Evolutionary conservation across 2,329 filamentous ascomycete species (phyloP).

Genomic region (Penicillium corylophilum): DNA sequence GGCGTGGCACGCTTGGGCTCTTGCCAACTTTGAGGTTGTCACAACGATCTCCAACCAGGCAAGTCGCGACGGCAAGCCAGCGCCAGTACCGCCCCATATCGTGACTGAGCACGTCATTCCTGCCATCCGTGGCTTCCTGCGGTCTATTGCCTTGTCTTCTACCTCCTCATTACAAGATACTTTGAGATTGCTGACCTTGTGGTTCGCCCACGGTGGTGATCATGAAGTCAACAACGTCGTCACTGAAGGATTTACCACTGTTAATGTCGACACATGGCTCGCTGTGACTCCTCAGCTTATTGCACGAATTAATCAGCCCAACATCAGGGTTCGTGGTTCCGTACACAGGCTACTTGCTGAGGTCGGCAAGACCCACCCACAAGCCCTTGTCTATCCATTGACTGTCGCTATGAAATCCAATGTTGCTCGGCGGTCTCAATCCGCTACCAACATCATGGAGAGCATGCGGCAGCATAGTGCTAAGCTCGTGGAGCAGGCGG

Average conservation of each 20-base stretch:
- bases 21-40: slow-evolving; percentile 98
- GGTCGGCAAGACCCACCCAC: slow-evolving; percentile 89
- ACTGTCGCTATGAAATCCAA: slow-evolving; percentile 98
- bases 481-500: slow-evolving; percentile 89
- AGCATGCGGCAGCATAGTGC: slow-evolving; percentile 95
- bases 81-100: slow-evolving; percentile 62
- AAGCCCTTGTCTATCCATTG: slow-evolving; percentile 92
- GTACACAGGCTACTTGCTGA: slow-evolving; percentile 91
- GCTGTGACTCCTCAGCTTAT: slow-evolving; percentile 98
- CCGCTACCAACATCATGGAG: slow-evolving; percentile 92
- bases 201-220: slow-evolving; percentile 91
- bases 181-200: slow-evolving; percentile 84
- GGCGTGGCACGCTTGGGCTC: slow-evolving; percentile 97
- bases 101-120: slow-evolving; percentile 89
- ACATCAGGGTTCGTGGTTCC: slow-evolving; percentile 79
- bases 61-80: slow-evolving; percentile 54
- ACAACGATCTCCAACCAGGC: slow-evolving; percentile 71
- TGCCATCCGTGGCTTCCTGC: slow-evolving; percentile 93
- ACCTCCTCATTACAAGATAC: slow-evolving; percentile 96
- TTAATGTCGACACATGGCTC: slow-evolving; percentile 97
- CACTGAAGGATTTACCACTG: slow-evolving; percentile 83
- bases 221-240: slow-evolving; percentile 85
- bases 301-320: slow-evolving; percentile 94
- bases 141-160: slow-evolving; percentile 87
- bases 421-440: slow-evolving; percentile 77